Conservation (phyloP, 2,329 filamentous ascomycete genomes). For the Phoma sp. region DNA sequence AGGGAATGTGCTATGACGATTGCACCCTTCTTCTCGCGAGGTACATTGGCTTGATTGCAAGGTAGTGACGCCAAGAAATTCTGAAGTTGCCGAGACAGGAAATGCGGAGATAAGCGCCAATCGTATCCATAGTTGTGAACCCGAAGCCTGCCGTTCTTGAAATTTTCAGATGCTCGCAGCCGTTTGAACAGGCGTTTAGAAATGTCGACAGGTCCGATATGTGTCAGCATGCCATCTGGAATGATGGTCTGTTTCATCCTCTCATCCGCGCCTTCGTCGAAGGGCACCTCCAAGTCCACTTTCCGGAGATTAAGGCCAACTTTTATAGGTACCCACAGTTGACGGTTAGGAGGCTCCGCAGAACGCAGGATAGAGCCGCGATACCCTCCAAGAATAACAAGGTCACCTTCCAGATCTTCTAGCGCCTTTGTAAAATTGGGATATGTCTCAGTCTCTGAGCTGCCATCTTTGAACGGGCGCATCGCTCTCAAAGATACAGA, state of each 20-base stretch:
- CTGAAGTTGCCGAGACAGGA: conserved; percentile 74
- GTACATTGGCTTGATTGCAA: conserved; percentile 68
- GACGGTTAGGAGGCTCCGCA: conserved; percentile 79
- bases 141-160: conserved; percentile 70
- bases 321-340: conserved; percentile 93
- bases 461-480: conserved; percentile 16
- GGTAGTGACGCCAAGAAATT: conserved; percentile 75
- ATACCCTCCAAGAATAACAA: conserved; percentile 90
- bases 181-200: conserved; percentile 81
- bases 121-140: conserved; percentile 95
- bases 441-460: conserved; percentile 47
- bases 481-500: conserved; percentile 21
- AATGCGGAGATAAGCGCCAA: conserved; percentile 84
- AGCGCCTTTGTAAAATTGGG: conserved; percentile 64
- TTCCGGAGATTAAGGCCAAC: conserved; percentile 90
- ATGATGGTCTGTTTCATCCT: conserved; percentile 83
- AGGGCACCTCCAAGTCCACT: conserved; percentile 85
- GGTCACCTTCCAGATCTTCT: conserved; percentile 76
- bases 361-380: conserved; percentile 88
- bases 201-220: conserved; percentile 91
- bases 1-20: conserved; percentile 85
- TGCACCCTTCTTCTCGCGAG: conserved; percentile 68
- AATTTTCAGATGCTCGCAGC: conserved; percentile 75
- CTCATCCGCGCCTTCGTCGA: conserved; percentile 82
- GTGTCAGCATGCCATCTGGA: conserved; percentile 84